A percentile compares a stretch with the other conserved stretches of the same genome.
These are phyloP conservation scores for Mediolabrus comicus DNA, from an alignment of 108 stramenopile species.

Conservation along the genomic window DNA sequence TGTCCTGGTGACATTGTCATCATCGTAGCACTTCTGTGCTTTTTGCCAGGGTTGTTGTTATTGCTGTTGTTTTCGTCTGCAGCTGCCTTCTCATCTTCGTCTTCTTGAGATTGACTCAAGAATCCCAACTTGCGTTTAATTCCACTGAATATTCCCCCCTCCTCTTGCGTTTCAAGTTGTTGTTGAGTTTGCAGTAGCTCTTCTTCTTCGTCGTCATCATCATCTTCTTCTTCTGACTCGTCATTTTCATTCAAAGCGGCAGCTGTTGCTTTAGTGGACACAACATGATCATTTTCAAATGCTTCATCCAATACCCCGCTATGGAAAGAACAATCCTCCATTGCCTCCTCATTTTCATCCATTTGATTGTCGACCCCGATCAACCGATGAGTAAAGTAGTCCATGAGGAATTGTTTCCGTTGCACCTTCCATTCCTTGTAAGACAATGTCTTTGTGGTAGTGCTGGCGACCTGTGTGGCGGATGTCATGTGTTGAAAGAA, in stretches of 20 bases:
- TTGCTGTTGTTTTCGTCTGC: neutral
- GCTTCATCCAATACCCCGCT: constrained; percentile 16
- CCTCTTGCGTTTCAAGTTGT: neutral
- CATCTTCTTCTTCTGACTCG: constrained; percentile 9
- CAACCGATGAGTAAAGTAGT: constrained; percentile 45
- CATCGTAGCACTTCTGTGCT: neutral
- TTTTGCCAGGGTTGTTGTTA: neutral
- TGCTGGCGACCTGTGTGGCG: neutral
- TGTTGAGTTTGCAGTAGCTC: constrained; percentile 31
- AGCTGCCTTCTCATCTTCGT: neutral
- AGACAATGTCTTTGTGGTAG: neutral
- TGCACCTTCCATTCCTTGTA: constrained; percentile 13
- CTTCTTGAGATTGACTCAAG: neutral
- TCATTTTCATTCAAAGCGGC: neutral
- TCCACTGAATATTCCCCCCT: neutral
- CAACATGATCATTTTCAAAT: constrained; percentile 10
- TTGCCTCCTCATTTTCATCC: constrained; percentile 5
- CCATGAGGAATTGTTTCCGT: constrained; percentile 23
- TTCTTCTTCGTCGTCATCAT: constrained; percentile 6
- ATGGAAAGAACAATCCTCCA: constrained; percentile 14
- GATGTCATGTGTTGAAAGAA: neutral
- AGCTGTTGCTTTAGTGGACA: neutral
- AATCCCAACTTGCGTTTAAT: constrained; percentile 33
- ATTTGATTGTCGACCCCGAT: constrained; percentile 9
- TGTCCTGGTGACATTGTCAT: constrained; percentile 8